Percentiles rank a stretch among this genome's conserved stretches.
Evolutionary conservation across 176 grass and related monocot species (phyloP).

Genomic region (Carex parvula): DNA sequence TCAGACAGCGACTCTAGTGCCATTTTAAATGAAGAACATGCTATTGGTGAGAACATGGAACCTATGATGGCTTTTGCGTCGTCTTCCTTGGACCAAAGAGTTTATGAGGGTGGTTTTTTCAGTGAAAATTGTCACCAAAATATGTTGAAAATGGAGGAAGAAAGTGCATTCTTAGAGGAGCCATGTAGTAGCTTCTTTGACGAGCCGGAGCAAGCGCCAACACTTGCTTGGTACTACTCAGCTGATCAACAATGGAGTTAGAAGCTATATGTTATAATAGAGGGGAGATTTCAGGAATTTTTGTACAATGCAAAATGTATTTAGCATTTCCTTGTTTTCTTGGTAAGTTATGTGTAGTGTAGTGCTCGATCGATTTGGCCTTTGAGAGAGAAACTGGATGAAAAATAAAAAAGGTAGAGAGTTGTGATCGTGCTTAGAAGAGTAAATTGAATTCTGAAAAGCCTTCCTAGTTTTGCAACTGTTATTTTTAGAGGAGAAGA

Average conservation of each 20-base stretch:
- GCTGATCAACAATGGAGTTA: conserved; percentile 51
- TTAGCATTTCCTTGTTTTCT: conserved; percentile 38
- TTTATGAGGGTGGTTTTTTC: not conserved
- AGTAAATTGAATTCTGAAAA: conserved; percentile 14
- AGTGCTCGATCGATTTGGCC: not conserved
- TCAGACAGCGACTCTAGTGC: conserved; percentile 69
- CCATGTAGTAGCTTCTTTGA: conserved; percentile 70
- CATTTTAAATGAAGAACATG: conserved; percentile 50
- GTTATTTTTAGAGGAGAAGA: not conserved
- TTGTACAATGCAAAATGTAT: conserved; percentile 60
- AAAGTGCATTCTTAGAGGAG: conserved; percentile 37
- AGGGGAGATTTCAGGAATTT: conserved; percentile 34
- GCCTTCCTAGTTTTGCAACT: not conserved
- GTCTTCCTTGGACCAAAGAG: not conserved
- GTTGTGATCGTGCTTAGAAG: not conserved
- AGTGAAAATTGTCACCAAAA: conserved; percentile 37
- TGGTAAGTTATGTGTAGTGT: conserved; percentile 2
- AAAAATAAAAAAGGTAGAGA: conserved; percentile 13
- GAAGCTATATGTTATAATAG: not conserved
- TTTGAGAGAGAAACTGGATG: not conserved
- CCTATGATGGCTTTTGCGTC: not conserved
- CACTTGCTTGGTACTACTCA: conserved; percentile 60
- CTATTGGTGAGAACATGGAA: not conserved
- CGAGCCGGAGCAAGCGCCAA: conserved; percentile 43
- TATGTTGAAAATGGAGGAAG: conserved; percentile 52